Base-by-base conservation (phyloP, 495 filamentous ascomycete genomes). In the Penicillium longicatenatum region DNA sequence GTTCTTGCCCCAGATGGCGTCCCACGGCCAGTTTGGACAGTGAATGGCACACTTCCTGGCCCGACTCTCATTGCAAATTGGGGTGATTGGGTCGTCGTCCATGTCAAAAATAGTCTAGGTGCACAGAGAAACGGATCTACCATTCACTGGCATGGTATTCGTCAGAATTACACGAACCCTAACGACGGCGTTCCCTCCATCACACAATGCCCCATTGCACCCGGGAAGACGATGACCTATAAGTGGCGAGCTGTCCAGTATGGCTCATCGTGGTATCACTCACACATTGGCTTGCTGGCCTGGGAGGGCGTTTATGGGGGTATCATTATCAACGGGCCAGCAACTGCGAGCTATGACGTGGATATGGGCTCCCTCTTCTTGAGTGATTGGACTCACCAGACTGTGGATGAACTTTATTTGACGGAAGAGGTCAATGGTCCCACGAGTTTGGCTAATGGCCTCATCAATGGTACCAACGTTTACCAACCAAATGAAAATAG, bases 191-290 rank as follows among this genome's bases (percentile, higher is more conserved):
- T n/a, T n/a, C n/a, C n/a, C n/a, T n/a, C n/a, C n/a, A n/a, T n/a
- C n/a, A n/a, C n/a, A n/a, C n/a, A n/a, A n/a, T n/a, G 91, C 55
- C 70, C 83, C 2, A 81, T 86, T 48, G 74, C 81, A 6, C 85
- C 89, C 0, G 87, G 85, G 12, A 65, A 68, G 37, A 81, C 74
- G 20, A 84, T 90, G 51, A 89, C 80, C 6, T 92, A 92, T 63
- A 83, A 87, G 60, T 93, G 92, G 70, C 85, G 84, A 11, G 88
- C 90, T 60, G 73, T 84, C 45, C 85, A 91, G 68, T 84, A 85
- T 12, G 89, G 89, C 9, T 87, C 87, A 0, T 89, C 89, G 65
- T 92, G 90, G 90, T 92, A 91, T 63, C 89, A 92, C 67, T 88
- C 86, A 0, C 89, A 92, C 61, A 77, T 80, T 16, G 75, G 90